These are phyloP conservation scores for Esteya vermicola DNA, from an alignment of 2,329 filamentous ascomycete species.

Conservation along the genomic window DNA sequence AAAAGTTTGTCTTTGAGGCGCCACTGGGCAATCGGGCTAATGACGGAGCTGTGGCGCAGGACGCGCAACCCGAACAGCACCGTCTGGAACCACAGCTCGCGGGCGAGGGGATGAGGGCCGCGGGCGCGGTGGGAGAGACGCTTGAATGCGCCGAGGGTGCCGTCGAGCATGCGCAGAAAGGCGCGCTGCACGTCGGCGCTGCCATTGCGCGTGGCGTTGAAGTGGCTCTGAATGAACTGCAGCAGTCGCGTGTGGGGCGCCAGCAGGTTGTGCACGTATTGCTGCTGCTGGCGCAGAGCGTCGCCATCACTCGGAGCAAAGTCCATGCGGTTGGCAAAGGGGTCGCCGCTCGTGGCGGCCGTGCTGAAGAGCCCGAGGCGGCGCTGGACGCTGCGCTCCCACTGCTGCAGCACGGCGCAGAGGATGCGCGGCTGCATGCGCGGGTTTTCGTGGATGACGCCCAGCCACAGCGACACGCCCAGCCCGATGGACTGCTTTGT, in stretches of 20 bases:
- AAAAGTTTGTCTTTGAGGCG: slow-evolving; percentile 79
- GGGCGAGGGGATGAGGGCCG: slow-evolving; percentile 70
- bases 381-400: slow-evolving; percentile 71
- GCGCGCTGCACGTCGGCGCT: slow-evolving; percentile 69
- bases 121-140: no score
- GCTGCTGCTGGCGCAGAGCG: slow-evolving; percentile 58
- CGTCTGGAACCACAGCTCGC: slow-evolving; percentile 85
- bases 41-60: slow-evolving; percentile 55
- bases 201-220: slow-evolving; percentile 79
- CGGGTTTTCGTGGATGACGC: slow-evolving; percentile 92
- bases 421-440: slow-evolving; percentile 75
- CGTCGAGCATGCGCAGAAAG: slow-evolving; percentile 67
- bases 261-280: slow-evolving; percentile 67
- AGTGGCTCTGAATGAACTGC: slow-evolving; percentile 87
- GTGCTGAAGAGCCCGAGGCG: slow-evolving; percentile 70
- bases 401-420: slow-evolving; percentile 76
- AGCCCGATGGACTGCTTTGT: slow-evolving; percentile 92
- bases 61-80: slow-evolving; percentile 71
- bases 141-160: slow-evolving; percentile 63
- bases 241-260: slow-evolving; percentile 75
- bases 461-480: slow-evolving; percentile 90
- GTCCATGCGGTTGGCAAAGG: slow-evolving; percentile 83
- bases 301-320: slow-evolving; percentile 83
- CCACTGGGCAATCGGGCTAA: slow-evolving; percentile 53
- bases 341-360: slow-evolving; percentile 60